Conservation (phyloP, 306 rosid genomes). For the Acacia confusa region DNA sequence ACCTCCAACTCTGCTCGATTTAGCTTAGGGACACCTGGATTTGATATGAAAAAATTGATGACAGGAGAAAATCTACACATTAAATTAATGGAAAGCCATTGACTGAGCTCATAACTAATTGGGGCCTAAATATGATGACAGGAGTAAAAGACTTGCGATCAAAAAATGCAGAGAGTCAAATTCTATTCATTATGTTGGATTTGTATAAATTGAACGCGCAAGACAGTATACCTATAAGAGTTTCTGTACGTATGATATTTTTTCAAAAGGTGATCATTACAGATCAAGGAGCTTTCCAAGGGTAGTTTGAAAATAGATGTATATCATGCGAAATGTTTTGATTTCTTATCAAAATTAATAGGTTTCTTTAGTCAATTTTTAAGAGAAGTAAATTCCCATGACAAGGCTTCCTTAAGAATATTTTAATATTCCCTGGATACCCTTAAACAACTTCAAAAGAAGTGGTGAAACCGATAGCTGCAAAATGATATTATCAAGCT, state of each 20-base stretch:
- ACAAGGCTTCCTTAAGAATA: not conserved
- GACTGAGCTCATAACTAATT: not conserved
- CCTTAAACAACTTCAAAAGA: not conserved
- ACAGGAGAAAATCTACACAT: not conserved
- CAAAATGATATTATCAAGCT: not conserved
- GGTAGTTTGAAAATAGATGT: not conserved
- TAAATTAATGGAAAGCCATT: not conserved
- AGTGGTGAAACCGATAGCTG: not conserved
- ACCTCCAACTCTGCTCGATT: conserved; percentile 74
- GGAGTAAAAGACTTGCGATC: not conserved
- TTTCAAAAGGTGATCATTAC: not conserved
- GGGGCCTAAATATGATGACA: not conserved
- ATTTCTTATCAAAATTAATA: not conserved
- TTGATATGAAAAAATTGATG: conserved; percentile 2
- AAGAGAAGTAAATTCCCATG: not conserved
- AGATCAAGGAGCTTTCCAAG: not conserved
- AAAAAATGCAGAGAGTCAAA: not conserved
- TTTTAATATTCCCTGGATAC: not conserved
- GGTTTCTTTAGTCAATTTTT: not conserved
- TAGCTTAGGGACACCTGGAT: conserved; percentile 88
- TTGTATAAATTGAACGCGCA: not conserved
- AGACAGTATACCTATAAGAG: not conserved
- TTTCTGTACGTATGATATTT: not conserved
- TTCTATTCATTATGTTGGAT: not conserved
- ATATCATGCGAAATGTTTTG: not conserved